Percentiles rank a stretch among this genome's conserved stretches.
These are phyloP conservation scores for Crucibulum laeve DNA, from an alignment of 768 basidiomycete species.

Conservation along the genomic window DNA sequence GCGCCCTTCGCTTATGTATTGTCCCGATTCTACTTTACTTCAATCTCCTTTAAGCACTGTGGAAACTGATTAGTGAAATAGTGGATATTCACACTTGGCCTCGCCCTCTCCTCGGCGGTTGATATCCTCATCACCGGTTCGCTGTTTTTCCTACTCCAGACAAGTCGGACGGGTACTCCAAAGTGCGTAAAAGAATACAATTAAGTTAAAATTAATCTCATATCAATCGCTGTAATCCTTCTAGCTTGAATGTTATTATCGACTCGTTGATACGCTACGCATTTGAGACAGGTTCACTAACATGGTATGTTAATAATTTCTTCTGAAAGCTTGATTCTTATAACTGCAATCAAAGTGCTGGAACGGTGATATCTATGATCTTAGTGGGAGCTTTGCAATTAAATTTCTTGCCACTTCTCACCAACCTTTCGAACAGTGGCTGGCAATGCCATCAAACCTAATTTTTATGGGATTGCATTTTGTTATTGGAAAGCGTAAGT, in stretches of 20 bases:
- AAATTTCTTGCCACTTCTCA: neutral
- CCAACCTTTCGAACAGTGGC: slow-evolving; percentile 30
- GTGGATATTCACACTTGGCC: slow-evolving; percentile 50
- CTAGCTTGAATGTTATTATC: slow-evolving; percentile 43
- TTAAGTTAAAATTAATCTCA: neutral
- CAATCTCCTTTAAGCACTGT: neutral
- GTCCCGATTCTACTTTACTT: no score
- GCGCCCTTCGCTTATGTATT: neutral
- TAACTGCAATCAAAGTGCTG: slow-evolving; percentile 20
- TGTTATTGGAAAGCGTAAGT: slow-evolving; percentile 46
- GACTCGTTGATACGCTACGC: slow-evolving; percentile 46
- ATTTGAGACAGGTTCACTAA: slow-evolving; percentile 48
- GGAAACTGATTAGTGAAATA: slow-evolving; percentile 14
- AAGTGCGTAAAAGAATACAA: slow-evolving; percentile 13
- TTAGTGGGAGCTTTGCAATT: slow-evolving; percentile 28
- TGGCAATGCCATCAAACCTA: slow-evolving; percentile 39
- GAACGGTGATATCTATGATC: slow-evolving; percentile 42
- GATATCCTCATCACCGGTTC: slow-evolving; percentile 45
- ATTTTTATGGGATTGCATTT: slow-evolving; percentile 53
- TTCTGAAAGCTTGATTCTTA: neutral
- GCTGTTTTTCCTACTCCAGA: slow-evolving; percentile 38
- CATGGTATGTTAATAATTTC: slow-evolving; percentile 26
- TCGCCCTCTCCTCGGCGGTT: slow-evolving; percentile 42
- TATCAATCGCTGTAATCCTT: neutral
- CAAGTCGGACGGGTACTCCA: slow-evolving; percentile 32